phyloP scores from a whole-genome alignment of 1,284 basidiomycete genomes.

The Farysia itapuensis region DNA sequence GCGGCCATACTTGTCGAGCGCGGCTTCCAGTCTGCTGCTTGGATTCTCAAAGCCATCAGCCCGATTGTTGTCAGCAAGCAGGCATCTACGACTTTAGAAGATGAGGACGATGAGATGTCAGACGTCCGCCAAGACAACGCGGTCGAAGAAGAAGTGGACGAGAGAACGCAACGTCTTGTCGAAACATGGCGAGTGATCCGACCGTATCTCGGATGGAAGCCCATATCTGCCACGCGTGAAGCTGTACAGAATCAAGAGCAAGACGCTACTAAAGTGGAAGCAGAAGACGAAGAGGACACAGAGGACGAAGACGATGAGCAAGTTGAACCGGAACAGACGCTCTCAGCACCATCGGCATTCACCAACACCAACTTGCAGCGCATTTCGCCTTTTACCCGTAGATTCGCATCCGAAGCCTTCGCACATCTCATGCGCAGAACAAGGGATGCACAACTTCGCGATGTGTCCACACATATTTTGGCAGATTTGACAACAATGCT shows the following conservation, averaged over 20 bases:
- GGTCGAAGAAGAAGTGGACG: constrained; percentile 24
- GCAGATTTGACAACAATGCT: constrained; percentile 38
- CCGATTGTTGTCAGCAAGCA: constrained; percentile 45
- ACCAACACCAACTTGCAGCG: constrained; percentile 1
- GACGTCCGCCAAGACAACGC: constrained; percentile 3
- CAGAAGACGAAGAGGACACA: constrained; percentile 9
- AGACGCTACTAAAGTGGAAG: background rate
- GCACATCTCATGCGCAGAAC: constrained; percentile 56
- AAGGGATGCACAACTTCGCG: constrained; percentile 33
- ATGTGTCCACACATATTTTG: constrained; percentile 38
- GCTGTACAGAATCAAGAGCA: background rate
- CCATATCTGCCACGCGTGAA: constrained; percentile 1
- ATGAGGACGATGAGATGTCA: constrained; percentile 1
- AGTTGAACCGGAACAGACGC: background rate
- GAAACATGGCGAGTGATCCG: constrained; percentile 45
- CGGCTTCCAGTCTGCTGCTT: constrained; percentile 53
- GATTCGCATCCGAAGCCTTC: constrained; percentile 57
- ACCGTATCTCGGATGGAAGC: constrained; percentile 46
- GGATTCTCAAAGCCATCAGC: constrained; percentile 48
- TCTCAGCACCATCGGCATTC: background rate
- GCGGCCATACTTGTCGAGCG: constrained; percentile 56
- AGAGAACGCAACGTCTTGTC: constrained; percentile 19
- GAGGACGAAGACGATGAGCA: constrained; percentile 1
- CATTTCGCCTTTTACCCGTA: constrained; percentile 46
- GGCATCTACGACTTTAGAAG: background rate